Conservation (phyloP, 2,329 filamentous ascomycete species). For the Fusarium hainanense region DNA sequence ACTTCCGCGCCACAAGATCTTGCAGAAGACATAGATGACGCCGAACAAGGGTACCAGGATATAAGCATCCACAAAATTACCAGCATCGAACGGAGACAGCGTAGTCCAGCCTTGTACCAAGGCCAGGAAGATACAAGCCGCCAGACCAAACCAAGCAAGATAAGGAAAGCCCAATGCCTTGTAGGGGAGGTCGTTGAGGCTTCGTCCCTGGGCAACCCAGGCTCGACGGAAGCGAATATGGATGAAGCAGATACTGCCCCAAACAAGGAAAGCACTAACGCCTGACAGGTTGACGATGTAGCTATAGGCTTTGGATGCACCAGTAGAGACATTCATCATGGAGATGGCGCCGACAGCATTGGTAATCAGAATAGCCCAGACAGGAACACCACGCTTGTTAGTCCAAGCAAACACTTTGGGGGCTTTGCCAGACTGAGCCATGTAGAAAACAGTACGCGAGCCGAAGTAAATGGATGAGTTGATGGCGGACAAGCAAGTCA, state of each 20-base stretch:
- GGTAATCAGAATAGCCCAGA: constrained; percentile 72
- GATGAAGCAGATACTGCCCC: constrained; percentile 75
- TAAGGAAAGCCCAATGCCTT: constrained; percentile 65
- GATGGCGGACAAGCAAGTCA: constrained; percentile 77
- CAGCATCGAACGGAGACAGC: constrained; percentile 66
- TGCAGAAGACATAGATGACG: constrained; percentile 67
- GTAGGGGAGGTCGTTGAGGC: constrained; percentile 65
- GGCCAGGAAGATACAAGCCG: constrained; percentile 68
- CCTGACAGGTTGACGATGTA: constrained; percentile 79
- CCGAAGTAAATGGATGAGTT: constrained; percentile 84
- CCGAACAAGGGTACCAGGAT: constrained; percentile 69
- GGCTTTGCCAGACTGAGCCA: constrained; percentile 79
- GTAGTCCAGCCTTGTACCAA: constrained; percentile 72
- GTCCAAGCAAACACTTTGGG: constrained; percentile 76
- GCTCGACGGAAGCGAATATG: constrained; percentile 78
- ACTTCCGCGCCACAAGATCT: constrained; percentile 61
- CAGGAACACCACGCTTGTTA: constrained; percentile 70
- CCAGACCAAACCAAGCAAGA: constrained; percentile 69
- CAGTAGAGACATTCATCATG: constrained; percentile 79
- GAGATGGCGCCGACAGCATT: constrained; percentile 77
- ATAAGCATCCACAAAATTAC: constrained; percentile 72
- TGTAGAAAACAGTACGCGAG: constrained; percentile 78
- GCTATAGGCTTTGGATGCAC: constrained; percentile 71
- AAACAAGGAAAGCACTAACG: constrained; percentile 77
- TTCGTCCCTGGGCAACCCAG: constrained; percentile 68